Base-by-base conservation (phyloP, 352 stramenopile species). In the Phytophthora ohioensis region DNA sequence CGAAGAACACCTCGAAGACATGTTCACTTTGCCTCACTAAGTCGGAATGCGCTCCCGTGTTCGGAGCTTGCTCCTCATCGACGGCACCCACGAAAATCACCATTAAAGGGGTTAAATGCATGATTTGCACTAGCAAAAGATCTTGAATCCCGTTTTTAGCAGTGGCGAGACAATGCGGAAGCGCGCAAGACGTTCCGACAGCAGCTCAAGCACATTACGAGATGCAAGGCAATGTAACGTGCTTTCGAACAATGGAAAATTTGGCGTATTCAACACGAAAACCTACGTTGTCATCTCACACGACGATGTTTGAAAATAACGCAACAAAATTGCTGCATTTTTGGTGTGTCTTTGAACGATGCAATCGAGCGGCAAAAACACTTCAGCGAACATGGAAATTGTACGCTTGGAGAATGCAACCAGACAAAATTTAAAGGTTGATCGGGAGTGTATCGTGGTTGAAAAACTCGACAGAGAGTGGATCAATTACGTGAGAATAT, bases 1-100 rank as follows among this genome's bases (percentile, higher is more conserved):
- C 15, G 56, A 73, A 36, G 66, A 69, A 5, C 65, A 73, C 58
- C 57, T 59, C 51, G 58, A 39, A 38, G 65, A 32, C 58, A 69
- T 11, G 30, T 73, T 48, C 66, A 51, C 5, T 73, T 73, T 27
- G 58, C 66, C 17, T 2, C 58, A 12, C 51, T 73, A 12, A 56
- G 38, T 55, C 57, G 30, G 12, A 69, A 73, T 49, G 35, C 66
- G 8, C 43, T 69, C 6, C 66, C 66, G 3, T 42, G 39, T 32
- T 30, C 55, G 9, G 41, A 49, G 34, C 35, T 39, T 39, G 35
- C 17, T 17, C 12, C 8, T 52, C 58, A 31, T 17, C 54, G 30
- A 47, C 48, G 15, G 27, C 49, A n/a, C n/a, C 17, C 34, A 32
- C 35, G 43, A 42, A 43, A 46, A 35, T 66, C 55, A 17, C 56